Evolutionary conservation across 768 basidiomycete species (phyloP).

Genomic region (Lanmaoa rubissima): DNA sequence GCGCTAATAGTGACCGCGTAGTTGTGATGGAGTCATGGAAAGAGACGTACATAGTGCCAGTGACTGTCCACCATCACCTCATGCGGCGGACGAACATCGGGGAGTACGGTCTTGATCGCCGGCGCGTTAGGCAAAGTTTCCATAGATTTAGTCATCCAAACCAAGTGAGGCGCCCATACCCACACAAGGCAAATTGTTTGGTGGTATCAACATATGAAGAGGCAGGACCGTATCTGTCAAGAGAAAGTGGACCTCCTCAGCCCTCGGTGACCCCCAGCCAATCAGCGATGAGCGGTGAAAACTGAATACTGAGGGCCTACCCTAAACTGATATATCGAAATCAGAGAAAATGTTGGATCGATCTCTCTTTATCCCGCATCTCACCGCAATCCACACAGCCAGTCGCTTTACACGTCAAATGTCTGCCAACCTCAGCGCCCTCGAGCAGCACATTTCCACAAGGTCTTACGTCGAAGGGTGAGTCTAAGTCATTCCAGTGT

Average conservation of each 20-base stretch:
- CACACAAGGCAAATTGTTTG: neutral
- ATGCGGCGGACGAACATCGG: neutral
- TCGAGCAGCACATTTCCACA: constrained; percentile 84
- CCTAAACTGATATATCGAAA: constrained; percentile 30
- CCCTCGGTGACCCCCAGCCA: constrained; percentile 2
- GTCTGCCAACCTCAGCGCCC: constrained; percentile 66
- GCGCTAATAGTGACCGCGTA: neutral
- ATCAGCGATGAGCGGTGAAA: constrained; percentile 8
- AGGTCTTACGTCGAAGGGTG: constrained; percentile 92
- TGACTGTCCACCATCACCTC: neutral
- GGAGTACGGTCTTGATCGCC: neutral
- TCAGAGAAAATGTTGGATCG: constrained; percentile 19
- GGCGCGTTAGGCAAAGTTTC: neutral
- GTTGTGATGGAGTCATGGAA: neutral
- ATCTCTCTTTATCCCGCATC: constrained; percentile 32
- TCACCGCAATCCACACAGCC: constrained; percentile 6
- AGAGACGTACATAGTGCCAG: neutral
- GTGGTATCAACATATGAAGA: neutral
- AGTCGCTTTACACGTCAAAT: constrained; percentile 37
- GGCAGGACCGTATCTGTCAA: neutral
- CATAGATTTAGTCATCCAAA: neutral
- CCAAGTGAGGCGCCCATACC: neutral
- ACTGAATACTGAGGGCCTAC: constrained; percentile 18
- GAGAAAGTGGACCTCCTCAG: neutral
- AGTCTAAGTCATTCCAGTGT: constrained; percentile 35